Conservation (phyloP, 164 flowering plant species). For the Warburgia ugandensis region DNA sequence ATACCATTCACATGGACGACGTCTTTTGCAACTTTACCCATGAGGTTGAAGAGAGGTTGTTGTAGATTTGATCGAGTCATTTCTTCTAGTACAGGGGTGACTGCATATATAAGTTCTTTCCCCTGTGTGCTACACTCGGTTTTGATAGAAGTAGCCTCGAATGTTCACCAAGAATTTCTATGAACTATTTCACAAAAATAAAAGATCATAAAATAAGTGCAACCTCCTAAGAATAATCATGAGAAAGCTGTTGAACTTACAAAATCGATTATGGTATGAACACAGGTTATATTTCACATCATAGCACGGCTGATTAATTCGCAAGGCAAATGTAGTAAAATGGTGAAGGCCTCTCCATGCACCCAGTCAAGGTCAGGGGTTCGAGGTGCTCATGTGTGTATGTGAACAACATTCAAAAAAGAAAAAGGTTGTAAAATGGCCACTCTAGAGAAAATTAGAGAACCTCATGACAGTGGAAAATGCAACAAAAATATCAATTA, state of each 20-base stretch:
- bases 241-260: not conserved
- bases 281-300: no score
- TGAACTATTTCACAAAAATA: conserved; percentile 45
- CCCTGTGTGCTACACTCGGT: conserved; percentile 57
- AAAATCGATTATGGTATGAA: no score
- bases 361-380: no score
- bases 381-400: no score
- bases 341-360: no score
- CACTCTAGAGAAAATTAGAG: no score
- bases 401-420: no score
- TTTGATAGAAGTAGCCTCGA: conserved; percentile 63
- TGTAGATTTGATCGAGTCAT: conserved; percentile 75
- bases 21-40: conserved; percentile 54
- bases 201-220: not conserved
- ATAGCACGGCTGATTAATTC: no score
- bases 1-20: conserved; percentile 62
- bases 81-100: conserved; percentile 87
- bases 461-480: no score
- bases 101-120: conserved; percentile 85
- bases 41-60: conserved; percentile 57
- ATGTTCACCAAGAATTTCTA: conserved; percentile 66
- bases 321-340: no score
- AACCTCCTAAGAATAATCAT: not conserved
- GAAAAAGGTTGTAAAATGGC: no score
- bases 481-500: no score